Conservation (phyloP, 306 rosid species). For the Dalbergia cochinchinensis region DNA sequence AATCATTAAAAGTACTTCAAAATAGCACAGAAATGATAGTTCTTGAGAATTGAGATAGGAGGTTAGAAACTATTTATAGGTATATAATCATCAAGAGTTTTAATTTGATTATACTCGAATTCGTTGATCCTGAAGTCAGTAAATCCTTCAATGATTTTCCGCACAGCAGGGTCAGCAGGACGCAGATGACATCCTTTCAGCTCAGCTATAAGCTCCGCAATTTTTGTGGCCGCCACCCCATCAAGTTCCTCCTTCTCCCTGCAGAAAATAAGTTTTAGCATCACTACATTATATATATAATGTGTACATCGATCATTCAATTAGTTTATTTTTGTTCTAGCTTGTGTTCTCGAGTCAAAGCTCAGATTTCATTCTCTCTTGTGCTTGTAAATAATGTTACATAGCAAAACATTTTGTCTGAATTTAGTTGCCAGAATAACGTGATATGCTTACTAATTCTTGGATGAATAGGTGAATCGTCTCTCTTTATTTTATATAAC, state of each 20-base stretch:
- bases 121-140: constrained; percentile 48
- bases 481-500: too few species aligned
- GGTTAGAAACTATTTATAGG: neutral
- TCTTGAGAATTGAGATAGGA: neutral
- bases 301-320: constrained; percentile 1
- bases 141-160: constrained; percentile 57
- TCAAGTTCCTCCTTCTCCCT: constrained; percentile 61
- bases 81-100: constrained; percentile 13
- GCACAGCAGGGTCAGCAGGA: constrained; percentile 36
- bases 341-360: too few species aligned
- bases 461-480: too few species aligned
- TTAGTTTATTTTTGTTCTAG: neutral
- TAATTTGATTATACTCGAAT: constrained; percentile 51
- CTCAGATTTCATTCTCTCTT: too few species aligned
- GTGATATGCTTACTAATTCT: too few species aligned
- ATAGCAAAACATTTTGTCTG: too few species aligned
- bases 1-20: neutral
- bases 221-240: constrained; percentile 47
- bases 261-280: neutral
- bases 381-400: too few species aligned
- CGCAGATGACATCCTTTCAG: constrained; percentile 9
- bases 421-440: too few species aligned
- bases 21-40: neutral
- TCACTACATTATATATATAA: neutral
- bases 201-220: constrained; percentile 53